Conservation (phyloP, 371 early-diverging fungal species). For the Apophysomyces trapeziformis region DNA sequence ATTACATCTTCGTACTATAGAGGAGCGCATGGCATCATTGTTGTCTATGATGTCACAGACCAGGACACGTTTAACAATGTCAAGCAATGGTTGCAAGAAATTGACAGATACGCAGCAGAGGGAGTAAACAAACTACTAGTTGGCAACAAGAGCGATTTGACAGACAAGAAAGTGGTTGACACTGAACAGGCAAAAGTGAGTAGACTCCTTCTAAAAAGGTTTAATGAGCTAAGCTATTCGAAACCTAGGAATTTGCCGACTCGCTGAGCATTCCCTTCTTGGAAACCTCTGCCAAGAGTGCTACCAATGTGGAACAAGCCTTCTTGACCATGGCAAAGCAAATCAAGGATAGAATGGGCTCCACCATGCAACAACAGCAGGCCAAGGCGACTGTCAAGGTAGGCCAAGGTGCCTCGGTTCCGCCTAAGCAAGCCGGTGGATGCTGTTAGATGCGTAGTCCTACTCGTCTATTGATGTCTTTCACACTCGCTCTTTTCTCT, state of each 20-base stretch:
- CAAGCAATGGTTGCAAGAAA: slow-evolving; percentile 97
- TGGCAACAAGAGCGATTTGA: slow-evolving; percentile 99
- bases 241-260: slow-evolving; percentile 79
- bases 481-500: not conserved
- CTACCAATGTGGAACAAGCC: slow-evolving; percentile 94
- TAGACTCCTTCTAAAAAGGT: slow-evolving; percentile 16
- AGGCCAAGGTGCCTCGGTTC: slow-evolving; percentile 48
- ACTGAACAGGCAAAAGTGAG: slow-evolving; percentile 71
- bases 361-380: slow-evolving; percentile 41
- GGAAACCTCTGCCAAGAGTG: slow-evolving; percentile 94
- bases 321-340: slow-evolving; percentile 95
- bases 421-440: slow-evolving; percentile 49
- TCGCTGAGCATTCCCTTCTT: slow-evolving; percentile 86
- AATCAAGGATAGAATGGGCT: slow-evolving; percentile 71
- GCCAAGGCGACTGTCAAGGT: slow-evolving; percentile 52
- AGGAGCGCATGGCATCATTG: slow-evolving; percentile 98
- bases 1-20: slow-evolving; percentile 99
- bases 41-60: slow-evolving; percentile 99
- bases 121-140: slow-evolving; percentile 96
- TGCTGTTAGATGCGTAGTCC: slow-evolving; percentile 40
- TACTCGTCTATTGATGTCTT: not conserved
- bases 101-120: slow-evolving; percentile 70
- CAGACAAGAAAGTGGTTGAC: slow-evolving; percentile 84
- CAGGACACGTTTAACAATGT: slow-evolving; percentile 92
- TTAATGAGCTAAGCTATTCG: not conserved